Evolutionary conservation across 2,329 filamentous ascomycete genomes (phyloP), one percentile per base, ranked within the genome.

Genomic region (Neoarthrinium moseri): DNA sequence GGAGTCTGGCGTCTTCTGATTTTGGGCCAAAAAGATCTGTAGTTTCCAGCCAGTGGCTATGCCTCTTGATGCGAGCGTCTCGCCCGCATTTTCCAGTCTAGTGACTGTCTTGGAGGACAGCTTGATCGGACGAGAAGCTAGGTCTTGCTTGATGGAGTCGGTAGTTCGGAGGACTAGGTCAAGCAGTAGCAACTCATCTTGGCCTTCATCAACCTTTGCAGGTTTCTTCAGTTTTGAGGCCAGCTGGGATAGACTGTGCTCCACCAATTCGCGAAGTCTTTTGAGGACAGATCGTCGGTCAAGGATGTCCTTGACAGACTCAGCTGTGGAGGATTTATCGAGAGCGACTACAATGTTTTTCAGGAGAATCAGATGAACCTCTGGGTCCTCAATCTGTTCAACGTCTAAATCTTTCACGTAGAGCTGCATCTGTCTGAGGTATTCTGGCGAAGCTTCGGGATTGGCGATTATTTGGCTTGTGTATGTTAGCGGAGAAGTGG

Each of bases 21-120:
- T 60, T 32, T 47, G 52, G 4, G 58, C 42, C 7, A 65, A 54
- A 33, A 64, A 64, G 20, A 48, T 52, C 37, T 48, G 53, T 30
- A 65, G 39, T 41, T 60, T 63, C 62, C 62, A 65, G 8, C 54
- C 55, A 30, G 56, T 35, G 8, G 51, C 45, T 8, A 48, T 24
- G 15, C 51, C 52, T 33, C 33, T 50, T 10, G 53, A 48, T 12
- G 54, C 36, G n/a, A 54, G 48, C 10, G 44, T 49, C 10, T 50
- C 27, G 36, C 58, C 53, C 38, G 48, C 49, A 36, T 45, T 47
- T 32, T 60, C 53, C 15, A 63, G 46, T 22, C 51, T 51, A 24
- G 40, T 36, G 11, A 55, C 49, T 11, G 41, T 46, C 36, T 59
- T 47, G 11, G 50, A 51, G 15, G 56, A 37, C 8, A 64, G 35